A percentile compares a stretch with the other conserved stretches of the same genome.
Evolutionary conservation across 306 rosid genomes (phyloP).

Genomic region (Fragaria ananassa): DNA sequence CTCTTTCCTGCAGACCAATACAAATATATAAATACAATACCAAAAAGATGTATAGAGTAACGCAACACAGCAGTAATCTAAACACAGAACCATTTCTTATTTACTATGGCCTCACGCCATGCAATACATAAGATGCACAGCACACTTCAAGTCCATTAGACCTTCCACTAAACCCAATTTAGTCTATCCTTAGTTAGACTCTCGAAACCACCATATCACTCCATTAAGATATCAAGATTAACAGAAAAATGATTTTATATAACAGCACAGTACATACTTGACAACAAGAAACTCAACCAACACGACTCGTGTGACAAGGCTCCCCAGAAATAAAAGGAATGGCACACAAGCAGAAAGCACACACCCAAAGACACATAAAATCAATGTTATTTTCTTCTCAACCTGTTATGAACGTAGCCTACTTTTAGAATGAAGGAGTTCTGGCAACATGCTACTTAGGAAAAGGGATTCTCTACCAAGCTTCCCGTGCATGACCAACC

Average conservation of each 20-base stretch:
- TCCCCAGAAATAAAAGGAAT: background rate
- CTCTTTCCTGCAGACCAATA: conserved; percentile 68
- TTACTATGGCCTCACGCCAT: background rate
- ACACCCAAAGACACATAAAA: background rate
- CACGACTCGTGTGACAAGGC: background rate
- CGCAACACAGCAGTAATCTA: background rate
- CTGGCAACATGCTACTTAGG: conserved; percentile 4
- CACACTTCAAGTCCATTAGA: background rate
- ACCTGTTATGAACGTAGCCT: conserved; percentile 1
- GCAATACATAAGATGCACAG: background rate
- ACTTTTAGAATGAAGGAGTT: background rate
- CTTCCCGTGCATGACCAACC: background rate
- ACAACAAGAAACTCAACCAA: background rate
- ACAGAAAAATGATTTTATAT: background rate
- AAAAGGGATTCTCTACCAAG: background rate
- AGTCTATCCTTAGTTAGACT: background rate
- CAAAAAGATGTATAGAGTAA: background rate
- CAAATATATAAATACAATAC: conserved; percentile 12
- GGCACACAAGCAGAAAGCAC: background rate
- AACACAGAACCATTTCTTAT: background rate
- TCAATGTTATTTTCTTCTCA: background rate
- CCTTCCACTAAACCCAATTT: background rate
- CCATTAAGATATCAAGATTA: background rate
- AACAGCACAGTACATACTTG: background rate
- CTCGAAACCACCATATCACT: background rate